Percentiles rank a stretch among this genome's conserved stretches.
Evolutionary conservation across 305 asterid genomes (phyloP).

Genomic region (Fraxinus xanthoxyloides): DNA sequence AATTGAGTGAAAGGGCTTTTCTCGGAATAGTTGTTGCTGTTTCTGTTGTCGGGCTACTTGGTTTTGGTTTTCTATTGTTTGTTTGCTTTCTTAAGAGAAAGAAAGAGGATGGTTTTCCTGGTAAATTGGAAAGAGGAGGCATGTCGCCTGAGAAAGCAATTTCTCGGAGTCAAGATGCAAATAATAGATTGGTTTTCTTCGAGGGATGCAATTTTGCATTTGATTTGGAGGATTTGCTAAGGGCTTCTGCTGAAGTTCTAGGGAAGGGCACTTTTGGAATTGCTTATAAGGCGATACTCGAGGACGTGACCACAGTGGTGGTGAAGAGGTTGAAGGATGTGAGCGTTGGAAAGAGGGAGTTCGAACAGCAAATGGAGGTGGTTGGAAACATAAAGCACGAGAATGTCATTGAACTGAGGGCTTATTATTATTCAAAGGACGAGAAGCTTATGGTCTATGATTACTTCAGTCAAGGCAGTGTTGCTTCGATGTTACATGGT

Average conservation of each 20-base stretch:
- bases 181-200: slow-evolving; percentile 73
- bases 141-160: slow-evolving; percentile 80
- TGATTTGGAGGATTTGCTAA: slow-evolving; percentile 84
- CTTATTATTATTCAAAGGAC: slow-evolving; percentile 91
- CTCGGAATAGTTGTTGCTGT: slow-evolving; percentile 65
- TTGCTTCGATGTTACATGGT: slow-evolving; percentile 81
- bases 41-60: slow-evolving; percentile 64
- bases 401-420: slow-evolving; percentile 81
- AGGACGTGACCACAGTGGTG: slow-evolving; percentile 77
- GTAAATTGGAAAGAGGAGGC: slow-evolving; percentile 63
- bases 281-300: slow-evolving; percentile 80
- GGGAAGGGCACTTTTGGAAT: slow-evolving; percentile 89
- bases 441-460: slow-evolving; percentile 92
- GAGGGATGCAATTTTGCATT: slow-evolving; percentile 85
- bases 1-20: slow-evolving; percentile 61
- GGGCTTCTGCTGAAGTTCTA: slow-evolving; percentile 94
- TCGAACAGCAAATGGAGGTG: slow-evolving; percentile 79
- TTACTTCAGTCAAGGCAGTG: slow-evolving; percentile 65
- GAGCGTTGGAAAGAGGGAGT: slow-evolving; percentile 72
- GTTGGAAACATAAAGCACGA: slow-evolving; percentile 80
- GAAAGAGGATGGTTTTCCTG: slow-evolving; percentile 43
- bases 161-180: slow-evolving; percentile 67
- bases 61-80: slow-evolving; percentile 60
- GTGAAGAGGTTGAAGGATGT: slow-evolving; percentile 93
- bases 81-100: slow-evolving; percentile 55